Evolutionary conservation across 352 stramenopile species (phyloP).

Genomic region (Phytophthora megakarya): DNA sequence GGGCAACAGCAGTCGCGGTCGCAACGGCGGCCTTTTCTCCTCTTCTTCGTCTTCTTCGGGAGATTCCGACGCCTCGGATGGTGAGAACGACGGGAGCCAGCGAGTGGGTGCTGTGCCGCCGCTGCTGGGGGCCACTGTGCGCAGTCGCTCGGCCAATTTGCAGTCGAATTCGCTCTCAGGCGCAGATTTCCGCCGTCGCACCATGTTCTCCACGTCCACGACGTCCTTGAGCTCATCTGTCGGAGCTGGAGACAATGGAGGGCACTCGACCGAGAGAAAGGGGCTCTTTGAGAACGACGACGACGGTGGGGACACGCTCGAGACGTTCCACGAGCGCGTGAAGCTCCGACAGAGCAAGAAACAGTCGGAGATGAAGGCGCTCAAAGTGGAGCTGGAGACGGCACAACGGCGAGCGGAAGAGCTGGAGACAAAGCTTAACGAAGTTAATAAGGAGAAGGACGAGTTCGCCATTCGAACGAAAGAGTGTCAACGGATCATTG

Average conservation of each 20-base stretch:
- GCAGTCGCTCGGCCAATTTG: slow-evolving; percentile 34
- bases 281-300: slow-evolving; percentile 82
- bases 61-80: slow-evolving; percentile 31
- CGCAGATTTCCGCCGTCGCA: slow-evolving; percentile 36
- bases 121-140: slow-evolving; percentile 16
- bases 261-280: slow-evolving; percentile 48
- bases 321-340: slow-evolving; percentile 70
- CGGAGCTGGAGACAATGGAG: slow-evolving; percentile 4
- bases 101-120: slow-evolving; percentile 17
- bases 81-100: slow-evolving; percentile 18
- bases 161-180: slow-evolving; percentile 27
- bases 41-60: slow-evolving; percentile 42
- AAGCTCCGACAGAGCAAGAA: slow-evolving; percentile 77
- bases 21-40: slow-evolving; percentile 45
- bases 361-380: slow-evolving; percentile 60
- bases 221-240: slow-evolving; percentile 28
- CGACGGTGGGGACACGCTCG: slow-evolving; percentile 66
- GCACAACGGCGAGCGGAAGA: slow-evolving; percentile 35
- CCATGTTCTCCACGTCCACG: slow-evolving; percentile 45
- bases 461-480: slow-evolving; percentile 74
- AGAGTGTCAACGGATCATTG: slow-evolving; percentile 82
- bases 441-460: slow-evolving; percentile 55
- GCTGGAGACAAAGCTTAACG: slow-evolving; percentile 42
- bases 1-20: slow-evolving; percentile 28
- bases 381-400: slow-evolving; percentile 51